phyloP scores from a whole-genome alignment of 331 rosid genomes.

The Quercus tomentella region DNA sequence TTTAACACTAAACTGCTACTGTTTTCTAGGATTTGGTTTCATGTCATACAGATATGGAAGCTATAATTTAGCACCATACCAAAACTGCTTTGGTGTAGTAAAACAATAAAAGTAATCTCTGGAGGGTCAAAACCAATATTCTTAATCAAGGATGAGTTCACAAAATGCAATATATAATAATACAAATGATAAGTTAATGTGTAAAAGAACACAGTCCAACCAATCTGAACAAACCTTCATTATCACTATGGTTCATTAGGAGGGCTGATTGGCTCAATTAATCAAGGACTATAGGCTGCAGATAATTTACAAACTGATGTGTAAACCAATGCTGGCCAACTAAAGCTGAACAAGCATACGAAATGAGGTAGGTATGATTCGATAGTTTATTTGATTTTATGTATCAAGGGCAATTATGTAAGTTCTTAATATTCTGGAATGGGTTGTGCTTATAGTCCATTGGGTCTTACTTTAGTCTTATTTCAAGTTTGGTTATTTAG shows the following conservation, averaged over 20 bases:
- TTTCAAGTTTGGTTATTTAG: too few species aligned
- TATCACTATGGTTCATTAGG: neutral
- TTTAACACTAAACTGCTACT: too few species aligned
- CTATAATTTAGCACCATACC: neutral
- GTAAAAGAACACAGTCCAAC: too few species aligned
- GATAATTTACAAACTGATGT: too few species aligned
- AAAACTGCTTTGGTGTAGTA: neutral
- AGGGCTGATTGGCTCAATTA: too few species aligned
- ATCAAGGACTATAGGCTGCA: too few species aligned
- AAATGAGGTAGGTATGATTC: neutral
- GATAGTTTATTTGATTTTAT: too few species aligned
- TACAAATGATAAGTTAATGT: neutral
- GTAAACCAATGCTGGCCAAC: neutral
- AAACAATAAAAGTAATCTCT: neutral
- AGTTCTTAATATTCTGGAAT: too few species aligned
- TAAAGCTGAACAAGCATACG: neutral
- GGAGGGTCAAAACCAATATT: neutral
- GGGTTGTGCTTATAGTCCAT: too few species aligned
- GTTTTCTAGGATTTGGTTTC: too few species aligned
- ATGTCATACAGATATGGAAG: neutral
- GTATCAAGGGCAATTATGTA: too few species aligned
- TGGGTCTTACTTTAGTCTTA: too few species aligned
- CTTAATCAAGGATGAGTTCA: neutral
- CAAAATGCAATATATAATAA: neutral
- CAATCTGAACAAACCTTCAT: neutral